phyloP scores from a whole-genome alignment of 306 rosid genomes.

The Cicer arietinum region DNA sequence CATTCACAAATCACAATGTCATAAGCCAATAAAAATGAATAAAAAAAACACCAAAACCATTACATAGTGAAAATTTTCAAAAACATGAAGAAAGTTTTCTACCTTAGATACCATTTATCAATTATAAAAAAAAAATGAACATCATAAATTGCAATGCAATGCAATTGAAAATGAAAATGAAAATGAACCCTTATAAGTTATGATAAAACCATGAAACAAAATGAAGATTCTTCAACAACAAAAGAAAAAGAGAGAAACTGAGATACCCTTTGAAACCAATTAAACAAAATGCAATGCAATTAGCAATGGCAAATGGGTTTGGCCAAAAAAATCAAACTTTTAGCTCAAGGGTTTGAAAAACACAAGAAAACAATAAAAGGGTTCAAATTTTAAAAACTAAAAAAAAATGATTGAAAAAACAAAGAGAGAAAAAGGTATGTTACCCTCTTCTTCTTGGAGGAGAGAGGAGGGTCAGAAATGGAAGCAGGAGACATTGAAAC shows the following conservation, averaged over 20 bases:
- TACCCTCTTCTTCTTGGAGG: constrained; percentile 62
- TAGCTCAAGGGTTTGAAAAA: constrained; percentile 15
- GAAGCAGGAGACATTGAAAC: constrained; percentile 55
- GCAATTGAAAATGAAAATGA: neutral
- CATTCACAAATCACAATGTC: constrained; percentile 1
- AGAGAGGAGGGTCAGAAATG: constrained; percentile 43
- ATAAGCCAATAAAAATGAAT: neutral
- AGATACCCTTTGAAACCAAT: constrained; percentile 27
- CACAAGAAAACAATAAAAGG: neutral
- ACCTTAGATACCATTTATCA: constrained; percentile 3
- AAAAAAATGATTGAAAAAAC: constrained; percentile 1
- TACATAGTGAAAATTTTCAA: constrained; percentile 6
- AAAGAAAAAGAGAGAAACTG: neutral
- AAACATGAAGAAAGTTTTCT: neutral
- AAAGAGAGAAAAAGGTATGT: neutral
- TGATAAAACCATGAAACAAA: neutral
- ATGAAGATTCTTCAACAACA: neutral
- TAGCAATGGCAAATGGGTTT: constrained; percentile 6
- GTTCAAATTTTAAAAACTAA: neutral
- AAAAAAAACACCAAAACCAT: constrained; percentile 9
- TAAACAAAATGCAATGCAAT: constrained; percentile 29
- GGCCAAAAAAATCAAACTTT: constrained; percentile 14
- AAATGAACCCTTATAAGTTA: neutral
- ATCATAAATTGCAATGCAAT: neutral
- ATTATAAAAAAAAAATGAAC: neutral